A percentile compares a stretch with the other conserved stretches of the same genome.
Conservation (phyloP, 306 rosid species). For the Lithocarpus polystachyus region DNA sequence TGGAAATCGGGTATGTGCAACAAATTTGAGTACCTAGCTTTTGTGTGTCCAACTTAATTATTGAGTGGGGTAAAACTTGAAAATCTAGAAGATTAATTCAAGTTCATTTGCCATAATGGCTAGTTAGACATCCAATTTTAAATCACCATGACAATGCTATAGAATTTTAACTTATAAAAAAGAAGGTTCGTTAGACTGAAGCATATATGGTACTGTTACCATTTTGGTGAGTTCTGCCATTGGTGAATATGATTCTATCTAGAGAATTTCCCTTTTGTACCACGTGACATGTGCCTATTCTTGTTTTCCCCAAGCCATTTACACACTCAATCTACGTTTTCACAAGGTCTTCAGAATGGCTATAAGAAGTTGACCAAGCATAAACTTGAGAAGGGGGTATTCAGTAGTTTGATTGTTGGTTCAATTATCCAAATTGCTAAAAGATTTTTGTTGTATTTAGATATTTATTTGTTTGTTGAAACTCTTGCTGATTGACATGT, state of each 20-base stretch:
- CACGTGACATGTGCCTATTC: background rate
- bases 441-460: background rate
- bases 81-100: background rate
- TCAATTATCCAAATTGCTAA: background rate
- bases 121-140: too few relatives aligned
- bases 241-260: background rate
- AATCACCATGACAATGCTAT: too few relatives aligned
- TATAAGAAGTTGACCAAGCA: background rate
- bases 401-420: background rate
- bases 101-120: background rate
- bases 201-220: background rate
- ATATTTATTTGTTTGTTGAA: background rate
- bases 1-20: conserved; percentile 78
- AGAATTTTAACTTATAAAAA: too few relatives aligned
- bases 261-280: too few relatives aligned
- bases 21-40: conserved; percentile 1
- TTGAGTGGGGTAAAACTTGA: background rate
- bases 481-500: background rate
- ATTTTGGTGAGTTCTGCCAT: background rate
- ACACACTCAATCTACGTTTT: background rate
- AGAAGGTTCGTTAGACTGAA: background rate
- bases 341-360: background rate
- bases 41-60: conserved; percentile 1
- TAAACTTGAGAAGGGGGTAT: background rate
- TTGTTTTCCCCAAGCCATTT: background rate